Evolutionary conservation across 768 basidiomycete genomes (phyloP), one percentile per base, ranked within the genome.

Genomic region (Astraeus odoratus): DNA sequence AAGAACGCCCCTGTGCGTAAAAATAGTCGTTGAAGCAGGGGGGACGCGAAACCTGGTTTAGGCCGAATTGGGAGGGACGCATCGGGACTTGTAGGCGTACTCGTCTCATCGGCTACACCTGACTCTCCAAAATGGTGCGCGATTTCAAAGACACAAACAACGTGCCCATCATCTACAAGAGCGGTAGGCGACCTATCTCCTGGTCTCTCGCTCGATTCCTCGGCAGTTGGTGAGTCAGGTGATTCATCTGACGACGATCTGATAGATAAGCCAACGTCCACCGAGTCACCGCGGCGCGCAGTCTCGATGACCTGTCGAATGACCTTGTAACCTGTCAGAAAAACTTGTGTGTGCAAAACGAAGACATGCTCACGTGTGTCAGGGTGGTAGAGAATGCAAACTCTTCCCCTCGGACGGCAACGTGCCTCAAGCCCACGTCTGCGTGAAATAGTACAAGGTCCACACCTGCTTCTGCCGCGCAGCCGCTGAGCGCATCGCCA

Each of bases 381-480:
- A 96, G 63, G 2, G 81, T 77, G 67, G 85, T 94, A 30, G 80
- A 80, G 49, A 95, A 69, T 8, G 83, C 91, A 56, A 80, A 83
- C 57, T 92, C 93, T 54, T 91, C 86, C 16, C 89, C 91, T 54
- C 71, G 78, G 12, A 95, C 91, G 46, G 78, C 81, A 40, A 92
- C 75, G 52, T 93, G 89, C 68, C 86, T 87, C 72, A 96, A 73
- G 18, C 83, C 84, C 18, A 86, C 81, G 60, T 95, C 92, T 16
- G 83, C 86, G 55, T 97, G 92, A 60, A 84, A 94, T 10, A 96
- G 68, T 15, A 95, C 90, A 51, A 97, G 69, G 62, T 97, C 93
- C 25, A 93, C 88, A n/a, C 83, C 86, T 39, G 71, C 76, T 56
- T 87, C 78, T 4, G 90, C 83, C 26, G 89, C 89, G 33, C 80